These are phyloP conservation scores for Agrocybe chaxingu DNA, from an alignment of 768 basidiomycete genomes.

Conservation along the genomic window DNA sequence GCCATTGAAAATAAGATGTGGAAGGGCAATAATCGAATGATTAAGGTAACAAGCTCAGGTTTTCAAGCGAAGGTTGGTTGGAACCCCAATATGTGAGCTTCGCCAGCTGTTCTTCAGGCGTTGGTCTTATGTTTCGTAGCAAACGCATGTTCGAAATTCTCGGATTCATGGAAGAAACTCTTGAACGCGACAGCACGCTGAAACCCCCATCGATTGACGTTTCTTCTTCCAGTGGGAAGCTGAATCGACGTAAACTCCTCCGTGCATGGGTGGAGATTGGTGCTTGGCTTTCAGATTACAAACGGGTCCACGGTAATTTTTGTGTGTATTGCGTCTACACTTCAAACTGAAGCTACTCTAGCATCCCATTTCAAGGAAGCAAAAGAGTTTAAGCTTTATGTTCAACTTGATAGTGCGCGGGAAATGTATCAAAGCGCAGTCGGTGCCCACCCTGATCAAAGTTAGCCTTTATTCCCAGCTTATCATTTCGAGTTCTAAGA, in stretches of 20 bases:
- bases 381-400: slow-evolving; percentile 35
- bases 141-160: slow-evolving; percentile 42
- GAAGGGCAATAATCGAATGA: slow-evolving; percentile 59
- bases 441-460: slow-evolving; percentile 76
- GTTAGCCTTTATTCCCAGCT: slow-evolving; percentile 34
- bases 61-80: slow-evolving; percentile 71
- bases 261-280: slow-evolving; percentile 79
- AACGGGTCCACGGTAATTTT: slow-evolving; percentile 40
- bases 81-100: slow-evolving; percentile 52
- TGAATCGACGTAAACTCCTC: slow-evolving; percentile 59
- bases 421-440: slow-evolving; percentile 73
- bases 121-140: slow-evolving; percentile 17
- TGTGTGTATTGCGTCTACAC: neutral
- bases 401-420: slow-evolving; percentile 45
- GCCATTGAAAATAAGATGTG: slow-evolving; percentile 75
- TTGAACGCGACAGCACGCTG: slow-evolving; percentile 41
- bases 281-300: slow-evolving; percentile 64
- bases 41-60: slow-evolving; percentile 48
- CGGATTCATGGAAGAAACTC: slow-evolving; percentile 37
- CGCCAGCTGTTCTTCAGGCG: too few relatives aligned
- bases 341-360: slow-evolving; percentile 21
- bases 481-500: slow-evolving; percentile 2
- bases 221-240: slow-evolving; percentile 39
- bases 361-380: slow-evolving; percentile 44
- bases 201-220: slow-evolving; percentile 55